Percentiles rank a stretch among this genome's conserved stretches.
Conservation (phyloP, 2,329 filamentous ascomycete genomes). For the Ascochyta viciae-villosae region DNA sequence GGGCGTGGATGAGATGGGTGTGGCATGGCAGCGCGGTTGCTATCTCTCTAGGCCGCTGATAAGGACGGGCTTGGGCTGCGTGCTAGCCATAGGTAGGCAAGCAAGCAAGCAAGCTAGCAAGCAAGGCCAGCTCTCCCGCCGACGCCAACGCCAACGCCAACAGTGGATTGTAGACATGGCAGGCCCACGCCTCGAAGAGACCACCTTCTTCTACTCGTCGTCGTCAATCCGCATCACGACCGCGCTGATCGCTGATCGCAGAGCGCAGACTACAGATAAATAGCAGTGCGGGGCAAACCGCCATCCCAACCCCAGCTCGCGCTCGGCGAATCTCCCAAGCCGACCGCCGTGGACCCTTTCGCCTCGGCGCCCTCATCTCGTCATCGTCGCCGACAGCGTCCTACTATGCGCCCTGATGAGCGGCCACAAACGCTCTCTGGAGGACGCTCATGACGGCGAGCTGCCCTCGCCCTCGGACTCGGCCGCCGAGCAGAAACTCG, state of each 20-base stretch:
- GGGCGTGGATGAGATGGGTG: too few species aligned
- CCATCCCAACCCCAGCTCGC: too few species aligned
- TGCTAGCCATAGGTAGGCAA: background rate
- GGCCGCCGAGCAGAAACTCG: conserved; percentile 34
- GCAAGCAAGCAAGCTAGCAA: background rate
- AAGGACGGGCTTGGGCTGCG: conserved; percentile 11
- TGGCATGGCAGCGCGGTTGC: too few species aligned
- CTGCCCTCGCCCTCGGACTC: conserved; percentile 38
- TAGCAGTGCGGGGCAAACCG: too few species aligned
- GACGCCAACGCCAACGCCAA: background rate
- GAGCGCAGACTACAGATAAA: conserved; percentile 15
- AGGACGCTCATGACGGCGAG: conserved; percentile 47
- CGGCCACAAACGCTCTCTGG: conserved; percentile 49
- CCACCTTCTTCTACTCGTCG: too few species aligned
- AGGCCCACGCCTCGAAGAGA: too few species aligned
- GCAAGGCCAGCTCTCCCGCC: background rate
- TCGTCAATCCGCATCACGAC: too few species aligned
- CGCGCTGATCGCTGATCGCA: too few species aligned
- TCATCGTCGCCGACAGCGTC: background rate
- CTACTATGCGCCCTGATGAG: conserved; percentile 51
- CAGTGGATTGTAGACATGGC: too few species aligned
- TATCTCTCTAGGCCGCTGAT: conserved; percentile 10
- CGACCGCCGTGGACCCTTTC: too few species aligned
- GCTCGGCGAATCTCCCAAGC: too few species aligned
- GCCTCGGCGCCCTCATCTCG: too few species aligned